phyloP scores from a whole-genome alignment of 2,329 filamentous ascomycete species.

The Stagonosporopsis vannaccii region DNA sequence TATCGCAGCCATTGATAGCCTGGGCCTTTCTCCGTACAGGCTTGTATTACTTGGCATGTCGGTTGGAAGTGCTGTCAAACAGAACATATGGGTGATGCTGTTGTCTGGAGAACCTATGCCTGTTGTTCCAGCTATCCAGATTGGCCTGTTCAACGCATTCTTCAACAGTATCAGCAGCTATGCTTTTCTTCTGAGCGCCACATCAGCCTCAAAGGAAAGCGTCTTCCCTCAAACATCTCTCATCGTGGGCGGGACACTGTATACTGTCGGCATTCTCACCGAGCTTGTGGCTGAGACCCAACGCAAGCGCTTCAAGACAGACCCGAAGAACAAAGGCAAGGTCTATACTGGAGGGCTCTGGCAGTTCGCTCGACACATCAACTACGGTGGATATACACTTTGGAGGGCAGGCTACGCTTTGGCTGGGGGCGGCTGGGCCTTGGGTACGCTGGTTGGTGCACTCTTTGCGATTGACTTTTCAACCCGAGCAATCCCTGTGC shows the following conservation, averaged over 20 bases:
- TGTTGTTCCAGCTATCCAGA: slow-evolving; percentile 50
- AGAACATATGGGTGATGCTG: slow-evolving; percentile 61
- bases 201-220: slow-evolving; percentile 54
- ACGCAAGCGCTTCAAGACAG: slow-evolving; percentile 60
- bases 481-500: slow-evolving; percentile 53
- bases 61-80: slow-evolving; percentile 61
- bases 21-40: slow-evolving; percentile 60
- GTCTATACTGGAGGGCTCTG: slow-evolving; percentile 60
- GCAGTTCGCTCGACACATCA: slow-evolving; percentile 60
- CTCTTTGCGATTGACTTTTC: slow-evolving; percentile 58
- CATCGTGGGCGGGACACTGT: slow-evolving; percentile 59
- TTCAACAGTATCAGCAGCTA: slow-evolving; percentile 65
- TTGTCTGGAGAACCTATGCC: slow-evolving; percentile 62
- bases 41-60: slow-evolving; percentile 63
- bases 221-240: slow-evolving; percentile 52
- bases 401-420: slow-evolving; percentile 61
- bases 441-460: slow-evolving; percentile 50
- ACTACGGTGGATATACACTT: slow-evolving; percentile 61
- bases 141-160: slow-evolving; percentile 62
- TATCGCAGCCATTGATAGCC: slow-evolving; percentile 49
- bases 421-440: slow-evolving; percentile 57
- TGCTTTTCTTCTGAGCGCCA: slow-evolving; percentile 59
- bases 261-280: slow-evolving; percentile 59
- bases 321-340: slow-evolving; percentile 61
- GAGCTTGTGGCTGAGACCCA: slow-evolving; percentile 67